Conservation (phyloP, 2,329 filamentous ascomycete species). For the Aspergillus ochraceus region DNA sequence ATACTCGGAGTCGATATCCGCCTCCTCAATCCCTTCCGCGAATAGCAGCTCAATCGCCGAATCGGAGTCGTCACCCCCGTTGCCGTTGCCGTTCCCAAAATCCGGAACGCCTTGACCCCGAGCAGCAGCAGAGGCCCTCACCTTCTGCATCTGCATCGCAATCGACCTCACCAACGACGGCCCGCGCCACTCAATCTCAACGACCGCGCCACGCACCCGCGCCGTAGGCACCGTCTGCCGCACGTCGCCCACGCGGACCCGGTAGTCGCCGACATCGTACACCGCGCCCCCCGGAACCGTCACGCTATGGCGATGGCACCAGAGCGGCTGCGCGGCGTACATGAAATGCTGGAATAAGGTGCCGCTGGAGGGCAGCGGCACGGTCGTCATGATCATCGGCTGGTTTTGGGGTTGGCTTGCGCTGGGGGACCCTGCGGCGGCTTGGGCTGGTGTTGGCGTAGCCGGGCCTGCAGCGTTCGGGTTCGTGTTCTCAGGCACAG, state of each 20-base stretch:
- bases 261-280: conserved; percentile 46
- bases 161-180: conserved; percentile 34
- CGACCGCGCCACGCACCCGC: conserved; percentile 42
- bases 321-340: conserved; percentile 44
- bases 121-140: neutral
- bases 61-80: conserved; percentile 19
- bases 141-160: conserved; percentile 3
- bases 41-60: conserved; percentile 28
- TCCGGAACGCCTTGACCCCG: no score
- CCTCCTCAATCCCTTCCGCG: conserved; percentile 31
- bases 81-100: neutral
- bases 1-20: conserved; percentile 41
- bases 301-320: conserved; percentile 43
- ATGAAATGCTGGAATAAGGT: conserved; percentile 43
- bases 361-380: conserved; percentile 34
- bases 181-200: conserved; percentile 46
- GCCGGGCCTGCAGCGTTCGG: neutral
- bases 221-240: conserved; percentile 40
- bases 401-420: conserved; percentile 1
- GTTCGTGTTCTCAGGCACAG: conserved; percentile 10
- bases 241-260: conserved; percentile 44
- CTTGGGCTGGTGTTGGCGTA: neutral
- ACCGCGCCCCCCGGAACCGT: conserved; percentile 36
- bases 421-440: conserved; percentile 3
- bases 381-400: conserved; percentile 40